phyloP scores from a whole-genome alignment of 805 yeast species.

The Candida koratica region DNA sequence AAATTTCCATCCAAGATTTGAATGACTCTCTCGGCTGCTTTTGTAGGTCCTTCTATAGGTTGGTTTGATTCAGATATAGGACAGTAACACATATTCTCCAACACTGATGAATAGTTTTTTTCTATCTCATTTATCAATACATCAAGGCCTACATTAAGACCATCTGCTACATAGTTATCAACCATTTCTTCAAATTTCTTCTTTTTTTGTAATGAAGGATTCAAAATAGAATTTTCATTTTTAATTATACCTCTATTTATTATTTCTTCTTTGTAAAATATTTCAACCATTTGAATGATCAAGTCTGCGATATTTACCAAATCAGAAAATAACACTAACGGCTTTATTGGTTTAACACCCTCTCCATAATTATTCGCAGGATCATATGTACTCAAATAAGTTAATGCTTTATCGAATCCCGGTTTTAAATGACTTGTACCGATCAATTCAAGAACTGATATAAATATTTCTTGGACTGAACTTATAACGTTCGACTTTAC shows the following conservation, averaged over 20 bases:
- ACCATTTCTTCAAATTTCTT: slow-evolving; percentile 75
- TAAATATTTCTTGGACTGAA: slow-evolving; percentile 60
- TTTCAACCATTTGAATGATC: slow-evolving; percentile 86
- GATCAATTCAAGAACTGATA: slow-evolving; percentile 56
- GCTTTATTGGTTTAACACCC: slow-evolving; percentile 54
- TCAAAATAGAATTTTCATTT: slow-evolving; percentile 70
- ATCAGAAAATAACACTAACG: slow-evolving; percentile 82
- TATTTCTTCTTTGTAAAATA: slow-evolving; percentile 85
- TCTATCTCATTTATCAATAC: slow-evolving; percentile 81
- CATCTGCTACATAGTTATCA: slow-evolving; percentile 89
- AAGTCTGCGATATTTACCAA: slow-evolving; percentile 89
- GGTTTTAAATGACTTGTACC: slow-evolving; percentile 73
- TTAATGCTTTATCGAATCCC: slow-evolving; percentile 81
- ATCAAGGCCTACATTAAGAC: slow-evolving; percentile 87
- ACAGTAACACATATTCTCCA: slow-evolving; percentile 47
- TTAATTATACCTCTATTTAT: slow-evolving; percentile 54
- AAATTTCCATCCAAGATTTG: slow-evolving; percentile 67
- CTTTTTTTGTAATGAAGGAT: slow-evolving; percentile 73
- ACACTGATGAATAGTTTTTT: slow-evolving; percentile 31
- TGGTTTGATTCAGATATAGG: slow-evolving; percentile 33
- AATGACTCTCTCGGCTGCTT: slow-evolving; percentile 63
- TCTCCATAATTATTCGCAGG: slow-evolving; percentile 41
- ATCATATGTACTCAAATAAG: slow-evolving; percentile 64
- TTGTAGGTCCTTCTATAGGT: slow-evolving; percentile 39
- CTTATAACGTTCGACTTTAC: slow-evolving; percentile 31